Base-by-base conservation (phyloP, 768 basidiomycete species). In the Boletus rufocinnamomeus region DNA sequence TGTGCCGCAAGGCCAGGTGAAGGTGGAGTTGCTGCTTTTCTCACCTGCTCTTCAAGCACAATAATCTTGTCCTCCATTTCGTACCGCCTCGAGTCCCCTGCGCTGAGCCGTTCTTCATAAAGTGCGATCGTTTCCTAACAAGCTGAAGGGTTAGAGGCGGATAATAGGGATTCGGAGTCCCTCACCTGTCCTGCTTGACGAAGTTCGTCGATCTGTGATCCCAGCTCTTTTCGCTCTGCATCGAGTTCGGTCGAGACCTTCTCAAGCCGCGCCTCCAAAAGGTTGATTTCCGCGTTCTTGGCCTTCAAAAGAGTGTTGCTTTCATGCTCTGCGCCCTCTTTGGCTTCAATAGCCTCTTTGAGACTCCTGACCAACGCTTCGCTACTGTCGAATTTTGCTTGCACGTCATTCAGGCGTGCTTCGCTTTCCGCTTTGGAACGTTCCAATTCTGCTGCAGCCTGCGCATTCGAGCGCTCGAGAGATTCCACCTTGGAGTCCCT, bases 71-170 rank as follows among this genome's bases (percentile, higher is more conserved):
- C 81, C 66, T 95, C 91, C 59, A 90, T 78, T 64, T 95, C 93
- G 65, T 92, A 91, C 46, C 88, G 83, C 61, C 83, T 81, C 16
- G 78, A 77, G 65, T 95, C 90, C 23, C 85, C 82, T 2, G 79
- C 79, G 57, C 84, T 88, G 6, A 96, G 77, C 38, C 88, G 85
- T 68, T 95, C 93, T 75, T 99, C 96, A 68, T 98, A 98, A 13
- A 97, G 80, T 21, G 92, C 91, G 58, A 97, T 97, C 0, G 95
- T 93, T 84, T 94, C 93, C 91, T 95, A 27, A 49, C 49, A 52
- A 49, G 14, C 56, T 54, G 23, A 52, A 55, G 17, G 17, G 28
- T 63, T 21, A 47, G 54, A 45, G 14, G 21, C 21, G 23, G 30
- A 41, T 16, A 32, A 19, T 34, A 56, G 21, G 50, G 41, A 50